Base-by-base conservation (phyloP, 495 filamentous ascomycete species). In the Extremus antarcticus region DNA sequence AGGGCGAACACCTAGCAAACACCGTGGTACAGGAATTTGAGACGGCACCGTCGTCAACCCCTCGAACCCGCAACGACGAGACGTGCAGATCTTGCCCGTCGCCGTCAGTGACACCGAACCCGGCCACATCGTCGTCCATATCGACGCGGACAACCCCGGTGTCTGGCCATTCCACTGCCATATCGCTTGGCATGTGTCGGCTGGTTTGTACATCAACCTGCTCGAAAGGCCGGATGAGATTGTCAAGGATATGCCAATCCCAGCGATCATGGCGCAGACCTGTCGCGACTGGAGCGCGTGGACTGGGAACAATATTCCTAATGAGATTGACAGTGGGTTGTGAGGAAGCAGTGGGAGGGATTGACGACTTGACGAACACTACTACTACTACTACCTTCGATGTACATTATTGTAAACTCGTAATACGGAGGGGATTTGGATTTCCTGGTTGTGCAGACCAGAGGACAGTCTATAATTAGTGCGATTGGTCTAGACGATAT, bases 61-160 rank as follows among this genome's bases (percentile, higher is more conserved):
- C 2, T 38, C 41, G 1, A 83, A 81, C 65, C 77, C 79, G 0
- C 63, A 70, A 57, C 65, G 79, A 0, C 73, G 79, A n/a, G 79
- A 83, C 55, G 72, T 77, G 7, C 68, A 78, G 51, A 67, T 77
- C 43, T 68, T 83, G 48, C 66, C 19, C 7, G 59, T 51, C 68
- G 75, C 39, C 59, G 56, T 50, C 15, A 58, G 58, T 60, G 17
- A 47, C 8, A 53, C 53, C 19, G 48, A 48, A 19, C 51, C 56
- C 1, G 50, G 38, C 20, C 60, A 56, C 47, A 59, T 57, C 13
- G 56, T 65, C 9, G 23, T 65, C 9, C 63, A 65, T 35, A 45
- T 57, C 35, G 60, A 65, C 25, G 40, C 46, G 8, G 58, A 64
- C 45, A 62, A 61, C 47, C 54, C 61, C 17, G 63, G 63, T 17